phyloP scores from a whole-genome alignment of 2,329 filamentous ascomycete genomes.

The Zymoseptoria ardabiliae region DNA sequence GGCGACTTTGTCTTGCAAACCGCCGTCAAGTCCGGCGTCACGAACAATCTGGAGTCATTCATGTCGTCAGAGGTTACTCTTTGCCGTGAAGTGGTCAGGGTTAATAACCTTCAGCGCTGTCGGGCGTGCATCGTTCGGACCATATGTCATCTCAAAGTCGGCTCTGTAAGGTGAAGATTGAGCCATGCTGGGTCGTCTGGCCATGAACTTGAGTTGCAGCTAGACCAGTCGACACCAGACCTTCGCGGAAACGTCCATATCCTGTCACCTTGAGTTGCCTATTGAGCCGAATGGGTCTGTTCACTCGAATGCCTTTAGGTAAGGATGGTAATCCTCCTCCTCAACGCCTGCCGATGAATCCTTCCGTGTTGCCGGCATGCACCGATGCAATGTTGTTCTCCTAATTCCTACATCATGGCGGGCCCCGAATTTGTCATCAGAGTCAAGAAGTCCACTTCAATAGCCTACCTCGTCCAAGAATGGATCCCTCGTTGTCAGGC shows the following conservation, averaged over 20 bases:
- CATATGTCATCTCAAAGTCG: not conserved
- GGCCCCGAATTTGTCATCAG: not conserved
- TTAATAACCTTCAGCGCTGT: slow-evolving; percentile 19
- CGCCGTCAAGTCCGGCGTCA: slow-evolving; percentile 24
- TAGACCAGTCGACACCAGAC: not conserved
- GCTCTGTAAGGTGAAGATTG: not conserved
- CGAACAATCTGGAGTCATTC: slow-evolving; percentile 15
- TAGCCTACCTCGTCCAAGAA: not conserved
- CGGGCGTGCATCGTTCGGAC: slow-evolving; percentile 11
- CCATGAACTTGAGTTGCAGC: not conserved
- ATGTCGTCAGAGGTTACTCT: too few species aligned
- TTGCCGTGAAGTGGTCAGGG: slow-evolving; percentile 11
- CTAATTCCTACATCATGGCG: not conserved
- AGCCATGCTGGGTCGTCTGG: not conserved
- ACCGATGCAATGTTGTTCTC: not conserved
- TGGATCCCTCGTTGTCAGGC: not conserved
- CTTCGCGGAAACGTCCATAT: not conserved
- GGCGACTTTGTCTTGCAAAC: slow-evolving; percentile 29
- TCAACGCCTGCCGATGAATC: not conserved
- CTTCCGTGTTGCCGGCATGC: too few species aligned
- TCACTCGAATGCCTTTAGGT: not conserved
- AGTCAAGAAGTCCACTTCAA: not conserved
- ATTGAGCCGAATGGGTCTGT: not conserved
- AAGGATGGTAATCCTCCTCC: not conserved
- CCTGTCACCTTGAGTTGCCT: not conserved